Base-by-base conservation (phyloP, 2,329 filamentous ascomycete genomes). In the Furcasterigmium sp. region DNA sequence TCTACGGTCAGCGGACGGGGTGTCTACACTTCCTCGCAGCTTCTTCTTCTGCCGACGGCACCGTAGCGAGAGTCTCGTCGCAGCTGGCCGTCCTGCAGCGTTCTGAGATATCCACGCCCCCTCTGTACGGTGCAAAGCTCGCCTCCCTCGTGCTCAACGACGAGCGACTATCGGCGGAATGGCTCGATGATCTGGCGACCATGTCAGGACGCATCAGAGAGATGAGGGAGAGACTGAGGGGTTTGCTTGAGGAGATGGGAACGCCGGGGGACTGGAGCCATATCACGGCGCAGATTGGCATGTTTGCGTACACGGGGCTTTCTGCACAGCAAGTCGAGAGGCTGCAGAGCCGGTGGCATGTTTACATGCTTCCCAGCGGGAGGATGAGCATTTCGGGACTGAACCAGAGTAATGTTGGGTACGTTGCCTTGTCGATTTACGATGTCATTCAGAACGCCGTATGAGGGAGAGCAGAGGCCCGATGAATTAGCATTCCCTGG, bases 391-490 rank as follows among this genome's bases (percentile, higher is more conserved):
- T 38, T 6, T 38, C n/a, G n/a, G 37, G 37, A 8, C 15, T 38
- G 37, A 26, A 26, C 9, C n/a, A 17, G 14, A n/a, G 37, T 8
- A 38, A 38, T 15, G n/a, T 38, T 11, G 23, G 15, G 14, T 38
- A 38, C 15, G 37, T 38, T n/a, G 37, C 37, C 13, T 25, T 9
- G 37, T 20, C 37, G 5, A 25, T 38, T 11, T 85, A 96, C 62
- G 85, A 85, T 64, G 87, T 91, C 25, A 88, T 97, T 18, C 69
- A 78, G 51, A 77, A 76, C 6, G 5, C n/a, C 23, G 23, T 26
- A 26, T 7, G 23, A 26, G n/a, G n/a, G n/a, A n/a, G n/a, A n/a
- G n/a, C n/a, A n/a, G n/a, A n/a, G n/a, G n/a, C n/a, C n/a, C n/a
- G n/a, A n/a, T n/a, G n/a, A n/a, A n/a, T n/a, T n/a, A n/a, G n/a